phyloP scores from a whole-genome alignment of 2,329 filamentous ascomycete genomes.

The Penicillium fuscoglaucum region DNA sequence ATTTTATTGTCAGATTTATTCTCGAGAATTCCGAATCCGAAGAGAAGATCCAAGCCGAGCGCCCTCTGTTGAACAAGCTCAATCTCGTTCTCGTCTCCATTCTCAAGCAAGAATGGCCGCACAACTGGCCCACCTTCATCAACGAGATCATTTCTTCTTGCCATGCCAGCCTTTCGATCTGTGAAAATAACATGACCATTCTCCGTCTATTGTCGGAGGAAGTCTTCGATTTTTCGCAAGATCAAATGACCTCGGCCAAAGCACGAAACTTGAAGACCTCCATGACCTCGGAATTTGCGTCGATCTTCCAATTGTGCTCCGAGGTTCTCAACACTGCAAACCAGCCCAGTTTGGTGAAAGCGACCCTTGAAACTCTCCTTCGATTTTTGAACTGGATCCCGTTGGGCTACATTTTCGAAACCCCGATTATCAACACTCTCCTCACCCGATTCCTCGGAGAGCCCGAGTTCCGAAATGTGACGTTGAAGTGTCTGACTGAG shows the following conservation, averaged over 20 bases:
- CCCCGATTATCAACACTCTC: conserved; percentile 89
- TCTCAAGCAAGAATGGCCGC: conserved; percentile 98
- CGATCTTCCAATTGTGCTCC: conserved; percentile 95
- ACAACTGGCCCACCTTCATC: conserved; percentile 99
- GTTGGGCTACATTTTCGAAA: conserved; percentile 98
- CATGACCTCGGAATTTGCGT: conserved; percentile 98
- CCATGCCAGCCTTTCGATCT: conserved; percentile 92
- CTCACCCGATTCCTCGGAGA: conserved; percentile 89
- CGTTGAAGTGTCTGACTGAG: conserved; percentile 93
- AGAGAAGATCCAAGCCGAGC: conserved; percentile 79
- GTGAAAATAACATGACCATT: conserved; percentile 99
- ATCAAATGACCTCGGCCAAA: conserved; percentile 99
- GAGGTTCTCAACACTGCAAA: conserved; percentile 90
- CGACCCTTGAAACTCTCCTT: conserved; percentile 92
- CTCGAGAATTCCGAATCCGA: conserved; percentile 89
- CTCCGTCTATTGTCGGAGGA: conserved; percentile 93
- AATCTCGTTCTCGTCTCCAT: conserved; percentile 97
- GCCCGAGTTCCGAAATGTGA: conserved; percentile 94
- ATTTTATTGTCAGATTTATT: conserved; percentile 98
- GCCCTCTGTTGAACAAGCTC: conserved; percentile 93
- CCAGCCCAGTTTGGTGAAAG: conserved; percentile 85
- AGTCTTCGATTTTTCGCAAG: conserved; percentile 97
- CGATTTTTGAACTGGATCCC: conserved; percentile 99
- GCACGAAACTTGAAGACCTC: conserved; percentile 95
- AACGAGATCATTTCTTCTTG: conserved; percentile 98